phyloP scores from a whole-genome alignment of 208 protist species.

The Endotrypanum monterogeii region DNA sequence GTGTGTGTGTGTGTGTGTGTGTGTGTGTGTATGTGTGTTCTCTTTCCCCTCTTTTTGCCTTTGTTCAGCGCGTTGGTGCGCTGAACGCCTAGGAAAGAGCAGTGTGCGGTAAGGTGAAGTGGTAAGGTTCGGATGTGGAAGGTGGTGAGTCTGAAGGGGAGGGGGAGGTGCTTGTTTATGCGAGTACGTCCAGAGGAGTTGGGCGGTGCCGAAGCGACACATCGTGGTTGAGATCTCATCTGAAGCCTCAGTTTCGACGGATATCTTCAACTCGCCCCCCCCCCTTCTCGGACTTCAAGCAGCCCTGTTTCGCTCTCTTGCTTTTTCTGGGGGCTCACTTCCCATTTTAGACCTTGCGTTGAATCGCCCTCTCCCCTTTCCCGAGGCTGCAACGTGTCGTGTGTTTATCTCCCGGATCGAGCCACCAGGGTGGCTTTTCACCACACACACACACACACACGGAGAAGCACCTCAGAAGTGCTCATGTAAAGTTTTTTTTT shows the following conservation, averaged over 20 bases:
- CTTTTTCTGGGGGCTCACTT: too few species aligned
- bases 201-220: too few species aligned
- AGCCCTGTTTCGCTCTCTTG: background rate
- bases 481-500: background rate
- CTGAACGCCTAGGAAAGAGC: background rate
- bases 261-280: too few species aligned
- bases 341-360: too few species aligned
- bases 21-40: background rate
- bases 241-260: too few species aligned
- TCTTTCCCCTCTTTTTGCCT: background rate
- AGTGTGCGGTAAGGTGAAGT: too few species aligned
- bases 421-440: background rate
- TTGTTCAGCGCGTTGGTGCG: background rate
- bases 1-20: background rate
- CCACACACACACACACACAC: background rate
- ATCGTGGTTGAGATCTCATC: too few species aligned
- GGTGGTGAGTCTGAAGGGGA: too few species aligned
- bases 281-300: background rate
- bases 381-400: background rate
- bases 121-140: too few species aligned
- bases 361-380: background rate
- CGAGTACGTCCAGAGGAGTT: too few species aligned
- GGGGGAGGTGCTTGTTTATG: too few species aligned
- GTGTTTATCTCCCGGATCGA: background rate
- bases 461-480: background rate